Percentiles rank a stretch among this genome's conserved stretches.
Evolutionary conservation across 768 basidiomycete species (phyloP).

Genomic region (Ephemerocybe angulata): DNA sequence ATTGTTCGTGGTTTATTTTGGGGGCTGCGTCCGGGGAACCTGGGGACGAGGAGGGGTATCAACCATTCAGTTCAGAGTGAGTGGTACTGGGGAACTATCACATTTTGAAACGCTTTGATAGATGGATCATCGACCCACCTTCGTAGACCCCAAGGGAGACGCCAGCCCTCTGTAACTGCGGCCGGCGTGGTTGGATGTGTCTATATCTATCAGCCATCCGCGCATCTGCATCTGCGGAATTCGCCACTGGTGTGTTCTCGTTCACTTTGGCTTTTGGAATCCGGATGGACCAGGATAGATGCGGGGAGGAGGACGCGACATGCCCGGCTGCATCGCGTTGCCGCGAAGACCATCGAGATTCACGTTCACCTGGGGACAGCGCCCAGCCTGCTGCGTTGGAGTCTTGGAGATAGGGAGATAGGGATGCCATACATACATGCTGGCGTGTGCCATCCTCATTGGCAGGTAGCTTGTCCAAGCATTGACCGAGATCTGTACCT

Average conservation of each 20-base stretch:
- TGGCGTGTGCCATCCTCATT: background rate
- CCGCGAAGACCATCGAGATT: background rate
- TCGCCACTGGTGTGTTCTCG: background rate
- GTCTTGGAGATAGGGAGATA: no score
- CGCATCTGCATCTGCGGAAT: background rate
- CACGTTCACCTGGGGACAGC: background rate
- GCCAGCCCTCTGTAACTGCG: background rate
- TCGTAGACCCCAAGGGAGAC: background rate
- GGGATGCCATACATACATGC: no score
- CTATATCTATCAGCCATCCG: background rate
- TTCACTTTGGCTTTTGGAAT: background rate
- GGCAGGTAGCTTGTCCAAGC: background rate
- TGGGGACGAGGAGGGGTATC: no score
- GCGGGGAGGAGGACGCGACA: background rate
- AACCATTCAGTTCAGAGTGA: no score
- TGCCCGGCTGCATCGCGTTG: background rate
- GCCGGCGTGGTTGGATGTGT: background rate
- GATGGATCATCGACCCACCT: background rate
- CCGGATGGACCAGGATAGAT: background rate
- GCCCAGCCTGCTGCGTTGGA: background rate
- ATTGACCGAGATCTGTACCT: background rate
- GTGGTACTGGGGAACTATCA: background rate
- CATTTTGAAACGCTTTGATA: background rate
- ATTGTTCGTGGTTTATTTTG: no score
- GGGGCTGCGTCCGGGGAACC: no score